Percentiles rank a stretch among this genome's conserved stretches.
Conservation (phyloP, 768 basidiomycete genomes). For the Gloeopeniophorella convolvens region DNA sequence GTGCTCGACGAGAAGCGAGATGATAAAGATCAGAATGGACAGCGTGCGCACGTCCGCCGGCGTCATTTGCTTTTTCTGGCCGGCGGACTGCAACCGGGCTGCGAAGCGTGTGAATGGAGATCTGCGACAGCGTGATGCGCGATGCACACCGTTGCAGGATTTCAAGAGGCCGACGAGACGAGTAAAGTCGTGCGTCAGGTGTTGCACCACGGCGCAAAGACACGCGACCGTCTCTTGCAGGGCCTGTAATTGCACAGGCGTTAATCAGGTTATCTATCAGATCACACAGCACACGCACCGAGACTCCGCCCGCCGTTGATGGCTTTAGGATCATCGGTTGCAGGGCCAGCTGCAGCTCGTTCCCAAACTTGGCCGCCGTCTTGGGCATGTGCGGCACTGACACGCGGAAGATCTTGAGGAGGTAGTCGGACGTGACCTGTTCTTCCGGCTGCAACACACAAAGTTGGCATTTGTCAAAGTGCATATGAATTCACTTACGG, state of each 20-base stretch:
- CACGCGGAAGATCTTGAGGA: constrained; percentile 82
- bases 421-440: constrained; percentile 72
- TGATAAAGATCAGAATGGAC: constrained; percentile 75
- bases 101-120: constrained; percentile 4
- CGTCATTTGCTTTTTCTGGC: constrained; percentile 41
- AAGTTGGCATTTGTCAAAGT: not conserved
- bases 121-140: not conserved
- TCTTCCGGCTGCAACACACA: constrained; percentile 60
- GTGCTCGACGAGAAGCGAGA: constrained; percentile 79
- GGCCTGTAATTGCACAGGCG: constrained; percentile 39
- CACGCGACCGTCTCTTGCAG: constrained; percentile 92
- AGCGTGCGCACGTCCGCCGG: constrained; percentile 48
- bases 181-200: constrained; percentile 81
- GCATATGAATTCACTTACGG: constrained; percentile 44
- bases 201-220: constrained; percentile 76
- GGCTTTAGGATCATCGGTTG: constrained; percentile 93
- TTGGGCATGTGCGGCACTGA: constrained; percentile 87
- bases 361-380: constrained; percentile 82
- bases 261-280: too few relatives aligned
- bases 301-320: constrained; percentile 55
- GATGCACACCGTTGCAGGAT: constrained; percentile 69
- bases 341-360: constrained; percentile 72
- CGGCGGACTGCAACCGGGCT: constrained; percentile 60
- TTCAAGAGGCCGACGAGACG: constrained; percentile 74
- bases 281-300: constrained; percentile 36